Evolutionary conservation across 1,284 basidiomycete genomes (phyloP), one percentile per base, ranked within the genome.

Genomic region (Puccinia brachypodii): DNA sequence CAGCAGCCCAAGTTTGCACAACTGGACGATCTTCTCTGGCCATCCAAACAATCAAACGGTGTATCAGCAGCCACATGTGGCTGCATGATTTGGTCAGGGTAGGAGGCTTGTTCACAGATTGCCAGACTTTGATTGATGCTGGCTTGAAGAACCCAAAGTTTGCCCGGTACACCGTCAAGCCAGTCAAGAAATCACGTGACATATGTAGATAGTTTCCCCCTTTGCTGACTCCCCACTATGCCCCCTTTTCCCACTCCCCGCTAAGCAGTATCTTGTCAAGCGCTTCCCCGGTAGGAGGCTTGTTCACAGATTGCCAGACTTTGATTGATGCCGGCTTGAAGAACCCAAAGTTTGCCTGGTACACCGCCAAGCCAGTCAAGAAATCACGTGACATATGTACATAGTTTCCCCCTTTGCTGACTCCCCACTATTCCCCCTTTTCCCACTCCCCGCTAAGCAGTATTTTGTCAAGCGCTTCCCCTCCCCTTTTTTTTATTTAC

Each of bases 41-140:
- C 3, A 62, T 62, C 19, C 25, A n/a, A n/a, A 58, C 56, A 22
- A 58, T 58, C 25, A 22, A 58, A 58, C 56, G 25, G 25, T 62
- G 28, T 62, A 62, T 62, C 16, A 62, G 25, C 60, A 62, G 60
- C 33, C 60, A 62, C 33, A 62, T 62, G 60, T 62, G 60, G 60
- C 60, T 62, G 25, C 60, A 25, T 62, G 33, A 62, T 19, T 19
- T 6, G 7, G 60, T 62, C 25, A 62, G 28, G 33, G 9, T 62
- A 62, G 60, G 60, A 11, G 28, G 60, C 7, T 31, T 31, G 16
- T 62, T 62, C 25, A 13, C 13, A 11, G 60, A 62, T 6, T 62
- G 25, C 33, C 60, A 62, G 19, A 6, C 4, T 31, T 4, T 62
- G 9, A 62, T 62, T 36, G 33, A 62, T 11, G 33, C 60, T 19